phyloP scores from a whole-genome alignment of 208 protist species.

The Acanthamoeba sp. region DNA sequence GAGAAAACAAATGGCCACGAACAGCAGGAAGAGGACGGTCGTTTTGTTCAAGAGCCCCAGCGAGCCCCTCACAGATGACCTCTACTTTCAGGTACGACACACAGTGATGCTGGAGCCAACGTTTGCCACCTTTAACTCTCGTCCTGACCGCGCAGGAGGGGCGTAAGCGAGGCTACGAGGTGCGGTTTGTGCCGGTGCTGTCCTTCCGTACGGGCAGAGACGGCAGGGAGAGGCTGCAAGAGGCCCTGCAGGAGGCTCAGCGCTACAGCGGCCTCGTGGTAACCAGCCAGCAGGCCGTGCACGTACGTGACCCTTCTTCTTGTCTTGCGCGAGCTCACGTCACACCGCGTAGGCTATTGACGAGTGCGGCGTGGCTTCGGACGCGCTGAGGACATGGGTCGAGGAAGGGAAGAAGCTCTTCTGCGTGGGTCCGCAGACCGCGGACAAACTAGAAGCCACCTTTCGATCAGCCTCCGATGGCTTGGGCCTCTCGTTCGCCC shows the following conservation, averaged over 20 bases:
- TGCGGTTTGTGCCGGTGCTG: slow-evolving; percentile 54
- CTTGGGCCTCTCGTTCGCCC: background rate
- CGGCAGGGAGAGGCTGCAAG: background rate
- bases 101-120: background rate
- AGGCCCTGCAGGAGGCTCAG: background rate
- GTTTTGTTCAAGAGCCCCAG: slow-evolving; percentile 15
- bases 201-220: slow-evolving; percentile 23
- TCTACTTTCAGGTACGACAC: slow-evolving; percentile 7
- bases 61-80: slow-evolving; percentile 8
- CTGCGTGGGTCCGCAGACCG: slow-evolving; percentile 18
- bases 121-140: background rate
- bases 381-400: background rate
- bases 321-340: background rate
- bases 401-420: slow-evolving; percentile 7
- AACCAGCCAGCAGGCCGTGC: slow-evolving; percentile 51
- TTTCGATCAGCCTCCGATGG: background rate
- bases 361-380: background rate
- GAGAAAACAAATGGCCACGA: background rate
- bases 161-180: background rate
- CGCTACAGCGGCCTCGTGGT: slow-evolving; percentile 10
- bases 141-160: background rate
- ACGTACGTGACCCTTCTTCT: background rate
- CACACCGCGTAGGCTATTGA: background rate
- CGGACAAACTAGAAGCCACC: background rate
- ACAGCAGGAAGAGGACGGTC: background rate